Percentiles rank a stretch among this genome's conserved stretches.
These are phyloP conservation scores for Guyanaporus albipodus DNA, from an alignment of 768 basidiomycete species.

Conservation along the genomic window DNA sequence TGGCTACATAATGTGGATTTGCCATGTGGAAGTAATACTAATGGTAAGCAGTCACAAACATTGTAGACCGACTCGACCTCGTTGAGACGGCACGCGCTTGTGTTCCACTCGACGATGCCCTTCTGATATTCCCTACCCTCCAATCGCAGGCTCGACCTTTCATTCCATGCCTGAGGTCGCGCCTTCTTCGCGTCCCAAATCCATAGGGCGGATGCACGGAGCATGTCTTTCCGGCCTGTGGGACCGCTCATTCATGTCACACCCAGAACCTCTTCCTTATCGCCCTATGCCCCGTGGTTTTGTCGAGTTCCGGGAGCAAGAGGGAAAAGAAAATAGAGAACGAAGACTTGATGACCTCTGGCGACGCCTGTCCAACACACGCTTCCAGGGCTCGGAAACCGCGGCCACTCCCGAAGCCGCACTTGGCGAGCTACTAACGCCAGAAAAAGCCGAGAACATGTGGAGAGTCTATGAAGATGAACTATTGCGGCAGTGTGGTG, in stretches of 20 bases:
- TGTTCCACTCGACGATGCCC: constrained; percentile 25
- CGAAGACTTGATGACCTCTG: constrained; percentile 60
- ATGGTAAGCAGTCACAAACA: constrained; percentile 34
- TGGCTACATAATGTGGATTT: constrained; percentile 5
- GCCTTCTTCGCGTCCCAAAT: constrained; percentile 24
- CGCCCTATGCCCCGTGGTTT: constrained; percentile 47
- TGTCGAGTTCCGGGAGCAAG: constrained; percentile 57
- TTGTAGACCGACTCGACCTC: constrained; percentile 17
- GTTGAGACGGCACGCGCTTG: constrained; percentile 9
- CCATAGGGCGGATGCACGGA: constrained; percentile 48
- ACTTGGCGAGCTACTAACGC: constrained; percentile 34
- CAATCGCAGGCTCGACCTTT: constrained; percentile 18
- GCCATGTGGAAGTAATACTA: constrained; percentile 22
- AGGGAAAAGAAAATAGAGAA: constrained; percentile 62
- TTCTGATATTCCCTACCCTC: constrained; percentile 18
- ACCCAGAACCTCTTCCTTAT: constrained; percentile 43
- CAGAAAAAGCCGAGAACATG: constrained; percentile 57
- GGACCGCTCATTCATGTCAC: constrained; percentile 55
- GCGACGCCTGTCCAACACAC: constrained; percentile 46
- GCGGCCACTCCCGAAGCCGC: constrained; percentile 16
- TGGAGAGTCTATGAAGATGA: constrained; percentile 76
- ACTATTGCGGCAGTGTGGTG: constrained; percentile 53
- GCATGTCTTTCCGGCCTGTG: constrained; percentile 48
- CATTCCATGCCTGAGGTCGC: constrained; percentile 26
- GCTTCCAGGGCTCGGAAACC: constrained; percentile 22